These are phyloP conservation scores for Gautieria morchelliformis DNA, from an alignment of 768 basidiomycete genomes.

Conservation along the genomic window DNA sequence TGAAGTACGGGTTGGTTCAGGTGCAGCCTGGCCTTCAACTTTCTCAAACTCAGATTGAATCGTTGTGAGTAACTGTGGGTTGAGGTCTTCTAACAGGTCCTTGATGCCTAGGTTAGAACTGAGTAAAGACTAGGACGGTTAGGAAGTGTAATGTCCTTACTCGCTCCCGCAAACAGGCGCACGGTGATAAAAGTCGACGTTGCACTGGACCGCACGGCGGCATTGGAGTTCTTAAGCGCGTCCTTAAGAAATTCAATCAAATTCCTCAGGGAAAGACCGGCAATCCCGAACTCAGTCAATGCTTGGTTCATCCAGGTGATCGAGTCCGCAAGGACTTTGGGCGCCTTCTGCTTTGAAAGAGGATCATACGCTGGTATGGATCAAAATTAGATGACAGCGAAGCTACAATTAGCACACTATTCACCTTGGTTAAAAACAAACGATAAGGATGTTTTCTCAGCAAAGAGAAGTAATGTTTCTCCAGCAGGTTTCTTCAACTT, in stretches of 20 bases:
- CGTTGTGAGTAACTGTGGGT: conserved; percentile 84
- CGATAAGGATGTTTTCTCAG: conserved; percentile 89
- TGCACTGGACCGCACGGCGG: conserved; percentile 84
- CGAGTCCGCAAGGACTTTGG: conserved; percentile 91
- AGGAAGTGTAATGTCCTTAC: conserved; percentile 29
- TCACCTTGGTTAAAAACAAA: conserved; percentile 89
- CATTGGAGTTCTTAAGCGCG: conserved; percentile 87
- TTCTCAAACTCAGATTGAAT: conserved; percentile 92
- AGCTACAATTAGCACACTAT: conserved; percentile 9
- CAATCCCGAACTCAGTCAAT: conserved; percentile 83
- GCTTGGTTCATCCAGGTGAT: conserved; percentile 81
- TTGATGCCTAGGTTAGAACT: conserved; percentile 56
- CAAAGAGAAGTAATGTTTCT: conserved; percentile 72
- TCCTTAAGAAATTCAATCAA: conserved; percentile 88
- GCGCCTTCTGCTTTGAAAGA: conserved; percentile 90
- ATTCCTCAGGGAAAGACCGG: conserved; percentile 70
- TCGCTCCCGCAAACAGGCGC: conserved; percentile 82
- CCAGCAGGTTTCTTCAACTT: conserved; percentile 96
- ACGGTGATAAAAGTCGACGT: conserved; percentile 89
- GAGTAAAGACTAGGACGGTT: conserved; percentile 9
- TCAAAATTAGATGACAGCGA: conserved; percentile 10
- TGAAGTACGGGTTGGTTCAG: conserved; percentile 70
- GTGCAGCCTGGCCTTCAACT: conserved; percentile 64
- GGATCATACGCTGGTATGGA: conserved; percentile 73
- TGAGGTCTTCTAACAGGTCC: conserved; percentile 88